A percentile compares a stretch with the other conserved stretches of the same genome.
phyloP scores from a whole-genome alignment of 768 basidiomycete species.

The Psilocybe azurescens region DNA sequence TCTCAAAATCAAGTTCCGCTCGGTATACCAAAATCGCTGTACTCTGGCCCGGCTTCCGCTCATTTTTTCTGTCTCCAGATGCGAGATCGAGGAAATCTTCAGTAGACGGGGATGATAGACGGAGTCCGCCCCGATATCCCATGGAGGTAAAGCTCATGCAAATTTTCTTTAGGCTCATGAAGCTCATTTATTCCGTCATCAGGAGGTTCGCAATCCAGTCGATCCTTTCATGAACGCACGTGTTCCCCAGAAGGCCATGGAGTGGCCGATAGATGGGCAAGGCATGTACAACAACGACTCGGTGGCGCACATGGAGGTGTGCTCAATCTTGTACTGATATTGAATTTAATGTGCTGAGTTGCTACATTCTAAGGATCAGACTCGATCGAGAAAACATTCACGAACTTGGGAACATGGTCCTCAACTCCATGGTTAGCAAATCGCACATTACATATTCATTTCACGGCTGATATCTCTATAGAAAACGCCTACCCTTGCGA shows the following conservation, averaged over 20 bases:
- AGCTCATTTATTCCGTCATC: conserved; percentile 3
- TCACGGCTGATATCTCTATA: conserved; percentile 15
- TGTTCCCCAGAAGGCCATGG: conserved; percentile 45
- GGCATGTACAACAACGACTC: conserved; percentile 47
- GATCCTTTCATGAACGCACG: conserved; percentile 49
- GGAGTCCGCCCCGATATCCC: conserved; percentile 50
- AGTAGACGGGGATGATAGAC: conserved; percentile 52
- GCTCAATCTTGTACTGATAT: neutral
- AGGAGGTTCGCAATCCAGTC: conserved; percentile 44
- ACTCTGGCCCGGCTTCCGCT: conserved; percentile 24
- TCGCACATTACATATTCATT: neutral
- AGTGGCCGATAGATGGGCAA: conserved; percentile 54
- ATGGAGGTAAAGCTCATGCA: conserved; percentile 38
- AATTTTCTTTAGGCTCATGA: neutral
- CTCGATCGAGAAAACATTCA: conserved; percentile 59
- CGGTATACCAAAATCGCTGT: conserved; percentile 27
- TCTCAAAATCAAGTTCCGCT: conserved; percentile 48
- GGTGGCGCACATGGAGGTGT: conserved; percentile 50
- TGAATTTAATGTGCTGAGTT: neutral
- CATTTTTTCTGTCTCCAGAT: conserved; percentile 30
- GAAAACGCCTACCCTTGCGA: conserved; percentile 54
- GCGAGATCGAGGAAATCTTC: conserved; percentile 58
- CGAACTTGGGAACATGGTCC: conserved; percentile 65
- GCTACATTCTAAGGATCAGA: conserved; percentile 39
- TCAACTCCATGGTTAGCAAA: conserved; percentile 44